Base-by-base conservation (phyloP, 306 rosid genomes). In the Biancaea sappan region DNA sequence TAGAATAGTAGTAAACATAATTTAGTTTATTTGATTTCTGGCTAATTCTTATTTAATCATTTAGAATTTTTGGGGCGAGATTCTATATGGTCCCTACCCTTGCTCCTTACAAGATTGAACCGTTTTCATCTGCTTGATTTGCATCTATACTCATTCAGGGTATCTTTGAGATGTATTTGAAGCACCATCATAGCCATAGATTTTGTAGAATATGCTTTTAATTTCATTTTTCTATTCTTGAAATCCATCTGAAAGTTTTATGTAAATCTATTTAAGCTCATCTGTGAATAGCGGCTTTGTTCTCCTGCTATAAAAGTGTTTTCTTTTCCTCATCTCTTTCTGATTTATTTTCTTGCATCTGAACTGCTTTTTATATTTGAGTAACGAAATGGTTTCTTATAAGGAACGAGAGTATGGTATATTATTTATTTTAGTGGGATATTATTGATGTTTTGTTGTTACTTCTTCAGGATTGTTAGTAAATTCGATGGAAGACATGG, bases 31-130 rank as follows among this genome's bases (percentile, higher is more conserved):
- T 40, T 15, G 10, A 63, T 29, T 64, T 76, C 72, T 24, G 29
- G 57, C 71, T 64, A 71, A 46, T 47, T 35, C 46, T 50, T 34
- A 19, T 38, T 48, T 5, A n/a, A n/a, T n/a, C n/a, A n/a, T n/a
- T 32, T 60, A 35, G 9, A 4, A 18, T 57, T 6, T 19, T 14
- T 31, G 2, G 6, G 1, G 12, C 0, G 7, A 59, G 66, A 18
- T 32, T 59, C 24, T 31, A 31, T 32, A 31, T 59, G 66, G 66
- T 59, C 66, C 43, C 24, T 8, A 16, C 6, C 18, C 44, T 59
- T 61, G 18, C 31, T 4, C 3, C 18, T 4, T 9, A 0, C 16
- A 32, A 61, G 28, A 19, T 34, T 18, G 9, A 62, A 62, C 16
- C 1, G 19, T 19, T 35, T 35, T 62, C 26, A 34, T 35, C 26